Evolutionary conservation across 2,329 filamentous ascomycete genomes (phyloP).

Genomic region (Pezicula carpinea): DNA sequence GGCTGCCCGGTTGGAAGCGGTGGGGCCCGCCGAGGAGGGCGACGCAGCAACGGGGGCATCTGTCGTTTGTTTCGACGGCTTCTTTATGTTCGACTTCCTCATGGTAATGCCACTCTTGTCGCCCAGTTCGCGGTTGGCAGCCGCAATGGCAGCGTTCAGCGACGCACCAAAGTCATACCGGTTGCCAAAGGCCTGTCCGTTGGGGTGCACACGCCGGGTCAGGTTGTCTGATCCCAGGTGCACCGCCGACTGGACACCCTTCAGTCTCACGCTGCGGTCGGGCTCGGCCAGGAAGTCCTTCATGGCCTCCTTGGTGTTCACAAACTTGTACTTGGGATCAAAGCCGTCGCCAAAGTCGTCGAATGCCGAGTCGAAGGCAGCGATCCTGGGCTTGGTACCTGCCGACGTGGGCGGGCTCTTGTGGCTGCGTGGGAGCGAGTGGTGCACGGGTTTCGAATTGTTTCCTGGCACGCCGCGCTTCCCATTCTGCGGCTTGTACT

Average conservation of each 20-base stretch:
- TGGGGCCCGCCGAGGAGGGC: conserved; percentile 14
- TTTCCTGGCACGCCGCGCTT: conserved; percentile 50
- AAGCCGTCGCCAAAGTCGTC: conserved; percentile 68
- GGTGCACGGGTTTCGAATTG: conserved; percentile 44
- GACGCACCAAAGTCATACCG: conserved; percentile 97
- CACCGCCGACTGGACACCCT: conserved; percentile 59
- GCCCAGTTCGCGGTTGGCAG: conserved; percentile 59
- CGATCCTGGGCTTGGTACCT: conserved; percentile 44
- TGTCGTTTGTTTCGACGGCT: conserved; percentile 10
- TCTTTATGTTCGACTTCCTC: conserved; percentile 31
- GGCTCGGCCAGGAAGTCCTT: conserved; percentile 59
- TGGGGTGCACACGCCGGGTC: conserved; percentile 43
- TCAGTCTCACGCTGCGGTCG: conserved; percentile 60
- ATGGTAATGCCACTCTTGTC: conserved; percentile 52
- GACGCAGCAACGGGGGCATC: conserved; percentile 16
- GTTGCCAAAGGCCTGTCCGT: conserved; percentile 77
- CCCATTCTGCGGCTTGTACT: conserved; percentile 56
- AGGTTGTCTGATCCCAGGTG: conserved; percentile 42
- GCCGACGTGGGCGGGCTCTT: conserved; percentile 44
- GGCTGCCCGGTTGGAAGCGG: conserved; percentile 13
- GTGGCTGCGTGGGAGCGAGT: conserved; percentile 63
- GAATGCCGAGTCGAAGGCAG: conserved; percentile 36
- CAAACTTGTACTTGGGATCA: conserved; percentile 39
- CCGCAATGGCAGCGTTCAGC: conserved; percentile 74
- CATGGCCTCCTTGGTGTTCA: conserved; percentile 52